Base-by-base conservation (phyloP, 2,329 filamentous ascomycete genomes). In the Diplocarpon rosae region DNA sequence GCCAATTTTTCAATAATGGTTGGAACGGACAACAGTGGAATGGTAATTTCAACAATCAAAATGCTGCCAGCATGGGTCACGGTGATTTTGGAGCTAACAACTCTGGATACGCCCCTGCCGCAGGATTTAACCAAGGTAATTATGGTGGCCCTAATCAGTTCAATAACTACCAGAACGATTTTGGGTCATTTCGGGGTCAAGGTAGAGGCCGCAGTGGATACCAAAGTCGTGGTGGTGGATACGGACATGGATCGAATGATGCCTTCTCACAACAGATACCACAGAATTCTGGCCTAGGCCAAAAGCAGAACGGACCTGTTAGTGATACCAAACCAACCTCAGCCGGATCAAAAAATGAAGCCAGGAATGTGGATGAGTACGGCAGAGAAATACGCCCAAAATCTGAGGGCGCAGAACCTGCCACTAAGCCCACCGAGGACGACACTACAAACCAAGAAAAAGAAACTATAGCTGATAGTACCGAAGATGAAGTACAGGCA, bases 31-130 rank as follows among this genome's bases (percentile, higher is more conserved):
- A 83, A 69, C 80, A 85, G 70, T 87, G 82, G 83, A 84, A 81
- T 80, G 77, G 85, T 85, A 87, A 85, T 83, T 86, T 78, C 80
- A 88, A 79, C 80, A 74, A 78, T 80, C 75, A 78, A 83, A 86
- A 78, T 84, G 77, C 69, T 83, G 75, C 69, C 61, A 78, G 79
- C 73, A 85, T 85, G 76, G 80, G 78, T 69, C 73, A 74, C 73
- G 79, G 80, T 84, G 82, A 85, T 70, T 86, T 76, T 78, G 82
- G 81, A 70, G 75, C 76, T 70, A 80, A 81, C 77, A 83, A 83
- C 73, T 73, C 78, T 73, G 80, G 80, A 70, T 85, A 76, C 75
- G 40, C 53, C 48, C 50, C 59, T 52, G 69, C 69, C 67, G 67
- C 80, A 80, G 83, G 76, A 71, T 81, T 72, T 76, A 83, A 80